Percentiles rank a stretch among this genome's conserved stretches.
These are phyloP conservation scores for Hymenotorrendiella dingleyae DNA, from an alignment of 2,329 filamentous ascomycete genomes.

Conservation along the genomic window DNA sequence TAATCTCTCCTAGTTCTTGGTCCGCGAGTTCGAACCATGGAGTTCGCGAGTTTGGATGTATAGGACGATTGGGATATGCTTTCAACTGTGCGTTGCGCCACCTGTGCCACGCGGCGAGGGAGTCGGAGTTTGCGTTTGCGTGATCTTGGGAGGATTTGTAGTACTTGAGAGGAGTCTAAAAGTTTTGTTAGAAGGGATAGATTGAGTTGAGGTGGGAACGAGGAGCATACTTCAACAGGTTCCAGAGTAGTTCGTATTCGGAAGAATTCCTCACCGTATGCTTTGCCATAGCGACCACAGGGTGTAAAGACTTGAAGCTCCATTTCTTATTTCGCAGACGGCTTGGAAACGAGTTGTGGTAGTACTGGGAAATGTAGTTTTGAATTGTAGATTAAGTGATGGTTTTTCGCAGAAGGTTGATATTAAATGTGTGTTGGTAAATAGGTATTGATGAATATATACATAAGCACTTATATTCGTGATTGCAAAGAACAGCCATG, in stretches of 20 bases:
- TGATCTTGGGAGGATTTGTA: conserved; percentile 1
- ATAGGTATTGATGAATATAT: not conserved
- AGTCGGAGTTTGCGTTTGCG: not conserved
- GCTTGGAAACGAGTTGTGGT: not conserved
- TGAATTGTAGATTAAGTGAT: not conserved
- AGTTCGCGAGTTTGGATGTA: not conserved
- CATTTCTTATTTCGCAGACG: too few species aligned
- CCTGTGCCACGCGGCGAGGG: conserved; percentile 2
- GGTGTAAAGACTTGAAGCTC: conserved; percentile 4
- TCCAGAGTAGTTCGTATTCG: conserved; percentile 3
- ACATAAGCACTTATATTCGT: not conserved
- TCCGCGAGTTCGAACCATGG: conserved; percentile 8
- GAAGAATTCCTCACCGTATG: conserved; percentile 7
- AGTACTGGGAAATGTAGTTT: not conserved
- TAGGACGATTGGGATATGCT: too few species aligned
- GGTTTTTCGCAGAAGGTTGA: not conserved
- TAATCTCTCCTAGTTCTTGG: conserved; percentile 2
- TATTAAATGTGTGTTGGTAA: not conserved
- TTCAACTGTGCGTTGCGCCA: conserved; percentile 4
- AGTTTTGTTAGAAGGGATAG: not conserved
- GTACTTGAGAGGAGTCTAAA: conserved; percentile 7
- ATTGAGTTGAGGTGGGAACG: not conserved
- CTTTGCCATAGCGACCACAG: conserved; percentile 9
- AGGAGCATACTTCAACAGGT: conserved; percentile 6
- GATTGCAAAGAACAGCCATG: not conserved